These are phyloP conservation scores for Lecanicillium sp. DNA, from an alignment of 2,329 filamentous ascomycete species.

Conservation along the genomic window DNA sequence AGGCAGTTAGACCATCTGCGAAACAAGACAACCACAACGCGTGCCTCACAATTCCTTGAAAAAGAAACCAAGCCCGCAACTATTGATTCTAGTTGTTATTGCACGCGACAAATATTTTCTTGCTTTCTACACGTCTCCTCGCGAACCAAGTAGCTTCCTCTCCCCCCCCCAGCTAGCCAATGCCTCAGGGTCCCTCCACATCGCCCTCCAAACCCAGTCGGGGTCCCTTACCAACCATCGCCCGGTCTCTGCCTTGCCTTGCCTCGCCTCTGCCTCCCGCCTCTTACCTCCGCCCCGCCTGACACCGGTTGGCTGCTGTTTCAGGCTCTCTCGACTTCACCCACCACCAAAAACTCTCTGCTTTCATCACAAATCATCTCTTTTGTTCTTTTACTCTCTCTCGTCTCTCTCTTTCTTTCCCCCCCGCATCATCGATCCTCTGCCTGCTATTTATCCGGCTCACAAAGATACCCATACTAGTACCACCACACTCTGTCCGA, in stretches of 20 bases:
- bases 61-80: too few species aligned
- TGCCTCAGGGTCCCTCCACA: conserved; percentile 6
- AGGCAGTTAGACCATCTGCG: too few species aligned
- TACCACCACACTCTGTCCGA: neutral
- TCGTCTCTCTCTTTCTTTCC: neutral
- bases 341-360: neutral
- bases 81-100: too few species aligned
- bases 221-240: conserved; percentile 7
- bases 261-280: conserved; percentile 1
- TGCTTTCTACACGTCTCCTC: too few species aligned
- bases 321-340: neutral
- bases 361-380: conserved; percentile 10
- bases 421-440: too few species aligned
- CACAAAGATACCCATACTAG: conserved; percentile 3
- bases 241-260: neutral
- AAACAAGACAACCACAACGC: too few species aligned
- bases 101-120: too few species aligned
- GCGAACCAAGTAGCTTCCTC: too few species aligned
- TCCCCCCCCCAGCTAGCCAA: neutral
- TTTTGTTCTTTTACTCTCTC: neutral
- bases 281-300: neutral
- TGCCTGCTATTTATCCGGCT: neutral
- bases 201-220: neutral
- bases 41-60: too few species aligned
- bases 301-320: neutral